phyloP scores from a whole-genome alignment of 164 flowering plant species.

The Nymphaea colorata region DNA sequence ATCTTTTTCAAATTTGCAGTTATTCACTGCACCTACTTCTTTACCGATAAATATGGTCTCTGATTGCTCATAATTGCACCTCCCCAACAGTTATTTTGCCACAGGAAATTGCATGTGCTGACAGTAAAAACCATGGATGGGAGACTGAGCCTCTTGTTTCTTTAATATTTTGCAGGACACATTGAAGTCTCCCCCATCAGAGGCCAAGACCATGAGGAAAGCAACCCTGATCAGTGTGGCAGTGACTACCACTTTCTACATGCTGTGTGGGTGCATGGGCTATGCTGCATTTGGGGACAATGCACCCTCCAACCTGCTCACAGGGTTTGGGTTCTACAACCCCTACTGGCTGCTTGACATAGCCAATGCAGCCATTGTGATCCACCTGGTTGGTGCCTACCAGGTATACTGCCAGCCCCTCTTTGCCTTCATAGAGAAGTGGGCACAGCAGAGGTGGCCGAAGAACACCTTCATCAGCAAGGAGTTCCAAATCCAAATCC shows the following conservation, averaged over 20 bases:
- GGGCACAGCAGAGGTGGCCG: conserved; percentile 27
- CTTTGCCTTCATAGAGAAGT: conserved; percentile 51
- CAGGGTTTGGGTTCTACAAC: conserved; percentile 59
- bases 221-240: conserved; percentile 27
- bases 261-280: conserved; percentile 60
- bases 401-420: conserved; percentile 57
- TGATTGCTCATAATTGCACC: too few species aligned
- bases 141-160: too few species aligned
- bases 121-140: too few species aligned
- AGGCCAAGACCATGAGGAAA: conserved; percentile 49
- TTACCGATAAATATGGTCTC: too few species aligned
- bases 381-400: conserved; percentile 65
- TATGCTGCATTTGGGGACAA: conserved; percentile 58
- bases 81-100: too few species aligned
- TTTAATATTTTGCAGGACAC: conserved; percentile 36
- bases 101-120: too few species aligned
- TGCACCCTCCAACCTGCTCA: conserved; percentile 46
- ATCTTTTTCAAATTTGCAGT: too few species aligned
- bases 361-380: conserved; percentile 46
- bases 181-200: conserved; percentile 54
- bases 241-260: conserved; percentile 46
- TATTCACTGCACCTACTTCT: too few species aligned
- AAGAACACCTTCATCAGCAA: conserved; percentile 29
- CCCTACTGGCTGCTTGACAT: conserved; percentile 61
- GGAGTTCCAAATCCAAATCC: conserved; percentile 24